Evolutionary conservation across 495 filamentous ascomycete species (phyloP).

Genomic region (Aspergillus haitiensis): DNA sequence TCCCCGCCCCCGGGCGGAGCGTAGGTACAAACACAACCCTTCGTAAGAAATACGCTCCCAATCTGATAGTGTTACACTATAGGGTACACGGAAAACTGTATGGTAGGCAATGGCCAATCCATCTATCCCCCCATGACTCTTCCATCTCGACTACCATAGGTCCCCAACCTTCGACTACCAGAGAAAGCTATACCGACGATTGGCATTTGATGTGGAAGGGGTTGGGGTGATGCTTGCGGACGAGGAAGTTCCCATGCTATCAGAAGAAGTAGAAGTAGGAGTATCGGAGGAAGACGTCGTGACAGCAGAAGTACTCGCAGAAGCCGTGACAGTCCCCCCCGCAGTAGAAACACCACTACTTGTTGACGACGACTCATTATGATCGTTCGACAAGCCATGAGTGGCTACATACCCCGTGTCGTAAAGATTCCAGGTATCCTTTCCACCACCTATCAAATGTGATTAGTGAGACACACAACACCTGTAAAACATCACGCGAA

Average conservation of each 20-base stretch:
- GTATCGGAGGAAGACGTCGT: neutral
- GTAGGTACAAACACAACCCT: too few species aligned
- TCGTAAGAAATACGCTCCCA: too few species aligned
- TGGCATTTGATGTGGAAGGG: constrained; percentile 9
- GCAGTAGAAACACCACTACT: neutral
- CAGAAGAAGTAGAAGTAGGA: neutral
- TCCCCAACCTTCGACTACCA: neutral
- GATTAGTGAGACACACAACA: neutral
- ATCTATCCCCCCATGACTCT: neutral
- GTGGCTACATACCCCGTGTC: neutral
- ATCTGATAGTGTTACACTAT: too few species aligned
- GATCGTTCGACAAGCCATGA: neutral
- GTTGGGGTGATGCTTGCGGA: constrained; percentile 4
- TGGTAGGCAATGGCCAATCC: neutral
- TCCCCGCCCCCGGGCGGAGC: too few species aligned
- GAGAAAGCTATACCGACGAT: constrained; percentile 14
- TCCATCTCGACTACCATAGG: too few species aligned
- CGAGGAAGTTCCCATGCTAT: neutral
- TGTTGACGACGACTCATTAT: too few species aligned
- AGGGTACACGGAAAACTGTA: too few species aligned
- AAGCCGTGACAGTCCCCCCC: neutral
- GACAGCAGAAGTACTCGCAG: neutral
- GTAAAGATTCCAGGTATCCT: constrained; percentile 8
- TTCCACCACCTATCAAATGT: constrained; percentile 2
- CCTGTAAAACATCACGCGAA: neutral